phyloP scores from a whole-genome alignment of 768 basidiomycete species.

The Leccinellum albellum region DNA sequence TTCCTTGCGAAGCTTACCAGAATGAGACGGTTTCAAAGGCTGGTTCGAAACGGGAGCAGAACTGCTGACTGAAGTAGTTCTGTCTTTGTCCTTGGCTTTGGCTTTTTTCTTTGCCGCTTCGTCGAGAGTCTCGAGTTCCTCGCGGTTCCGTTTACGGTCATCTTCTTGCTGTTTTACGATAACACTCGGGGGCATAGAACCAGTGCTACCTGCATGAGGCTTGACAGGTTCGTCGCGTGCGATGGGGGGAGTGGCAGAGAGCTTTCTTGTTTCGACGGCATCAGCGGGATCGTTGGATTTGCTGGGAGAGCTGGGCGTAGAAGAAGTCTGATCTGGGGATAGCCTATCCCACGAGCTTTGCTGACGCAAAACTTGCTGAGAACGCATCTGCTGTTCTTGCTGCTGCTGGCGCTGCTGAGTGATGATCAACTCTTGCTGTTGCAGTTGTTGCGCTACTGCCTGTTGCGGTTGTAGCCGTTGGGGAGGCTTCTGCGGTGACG shows the following conservation, averaged over 20 bases:
- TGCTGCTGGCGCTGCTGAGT: constrained; percentile 35
- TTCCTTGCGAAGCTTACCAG: constrained; percentile 45
- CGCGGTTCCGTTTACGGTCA: constrained; percentile 49
- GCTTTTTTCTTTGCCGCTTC: constrained; percentile 48
- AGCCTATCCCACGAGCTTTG: constrained; percentile 50
- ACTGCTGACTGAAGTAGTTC: constrained; percentile 31
- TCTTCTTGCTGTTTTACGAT: constrained; percentile 48
- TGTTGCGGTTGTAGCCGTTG: constrained; percentile 7
- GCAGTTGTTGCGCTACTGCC: constrained; percentile 14
- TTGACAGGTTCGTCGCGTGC: constrained; percentile 51
- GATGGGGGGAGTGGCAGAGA: constrained; percentile 76
- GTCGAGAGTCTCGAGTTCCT: constrained; percentile 45
- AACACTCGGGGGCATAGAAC: constrained; percentile 36
- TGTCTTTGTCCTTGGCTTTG: constrained; percentile 48
- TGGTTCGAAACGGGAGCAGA: constrained; percentile 29
- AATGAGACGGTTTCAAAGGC: constrained; percentile 10
- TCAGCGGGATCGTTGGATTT: constrained; percentile 61
- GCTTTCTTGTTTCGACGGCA: constrained; percentile 67
- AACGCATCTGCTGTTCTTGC: constrained; percentile 28
- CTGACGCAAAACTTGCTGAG: constrained; percentile 35
- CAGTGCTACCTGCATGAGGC: constrained; percentile 10
- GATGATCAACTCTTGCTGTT: constrained; percentile 26
- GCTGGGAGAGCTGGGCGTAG: constrained; percentile 28
- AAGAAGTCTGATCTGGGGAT: constrained; percentile 24
- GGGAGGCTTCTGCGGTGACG: constrained; percentile 22